Evolutionary conservation across 208 protist genomes (phyloP).

Genomic region (Crithidia sp.): DNA sequence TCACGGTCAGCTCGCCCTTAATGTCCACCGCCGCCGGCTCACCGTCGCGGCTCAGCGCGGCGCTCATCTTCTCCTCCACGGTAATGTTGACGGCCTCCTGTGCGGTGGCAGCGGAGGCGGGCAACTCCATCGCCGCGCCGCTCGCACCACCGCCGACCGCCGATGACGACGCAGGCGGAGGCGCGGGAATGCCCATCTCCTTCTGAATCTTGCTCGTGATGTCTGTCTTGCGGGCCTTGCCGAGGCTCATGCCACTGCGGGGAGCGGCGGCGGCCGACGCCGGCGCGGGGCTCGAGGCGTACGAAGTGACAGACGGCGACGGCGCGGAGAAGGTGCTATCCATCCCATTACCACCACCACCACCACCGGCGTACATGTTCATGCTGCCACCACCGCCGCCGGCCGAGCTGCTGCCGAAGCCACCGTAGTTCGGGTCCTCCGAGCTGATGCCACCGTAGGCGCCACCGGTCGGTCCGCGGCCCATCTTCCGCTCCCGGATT

Average conservation of each 20-base stretch:
- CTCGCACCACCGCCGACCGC: background rate
- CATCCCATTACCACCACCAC: conserved; percentile 6
- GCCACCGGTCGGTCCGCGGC: conserved; percentile 38
- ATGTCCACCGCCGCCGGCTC: conserved; percentile 55
- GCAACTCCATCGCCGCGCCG: conserved; percentile 3
- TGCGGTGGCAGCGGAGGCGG: conserved; percentile 8
- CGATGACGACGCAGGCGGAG: conserved; percentile 5
- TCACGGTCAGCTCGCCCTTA: conserved; percentile 77
- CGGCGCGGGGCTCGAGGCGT: background rate
- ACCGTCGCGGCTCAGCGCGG: conserved; percentile 63
- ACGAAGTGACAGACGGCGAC: conserved; percentile 4
- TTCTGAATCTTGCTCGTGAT: conserved; percentile 76
- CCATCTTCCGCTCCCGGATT: conserved; percentile 72
- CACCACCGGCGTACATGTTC: conserved; percentile 19
- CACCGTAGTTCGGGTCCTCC: conserved; percentile 50
- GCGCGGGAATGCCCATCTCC: conserved; percentile 55
- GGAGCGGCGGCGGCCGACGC: conserved; percentile 28
- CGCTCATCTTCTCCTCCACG: conserved; percentile 75
- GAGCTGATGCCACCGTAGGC: conserved; percentile 83
- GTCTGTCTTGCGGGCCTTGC: conserved; percentile 72
- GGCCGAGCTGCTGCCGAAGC: conserved; percentile 37
- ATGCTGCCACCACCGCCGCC: conserved; percentile 17
- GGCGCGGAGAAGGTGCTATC: conserved; percentile 13
- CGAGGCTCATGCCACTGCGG: conserved; percentile 71
- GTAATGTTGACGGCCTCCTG: conserved; percentile 55